A percentile compares a stretch with the other conserved stretches of the same genome.
Evolutionary conservation across 2,329 filamentous ascomycete species (phyloP).

Genomic region (Exophiala bonariae): DNA sequence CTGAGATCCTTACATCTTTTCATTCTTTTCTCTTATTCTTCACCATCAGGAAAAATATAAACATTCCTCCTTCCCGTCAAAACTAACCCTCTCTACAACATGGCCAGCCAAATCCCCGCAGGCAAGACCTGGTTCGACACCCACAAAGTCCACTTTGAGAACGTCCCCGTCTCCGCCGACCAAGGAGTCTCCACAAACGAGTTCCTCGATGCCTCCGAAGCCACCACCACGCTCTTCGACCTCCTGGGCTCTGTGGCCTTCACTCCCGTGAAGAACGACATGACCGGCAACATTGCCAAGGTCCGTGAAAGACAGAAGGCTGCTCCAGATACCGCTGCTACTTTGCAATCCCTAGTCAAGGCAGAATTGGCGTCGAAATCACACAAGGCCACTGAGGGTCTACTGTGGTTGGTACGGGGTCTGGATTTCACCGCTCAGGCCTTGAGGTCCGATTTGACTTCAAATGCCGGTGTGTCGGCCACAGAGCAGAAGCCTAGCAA

Average conservation of each 20-base stretch:
- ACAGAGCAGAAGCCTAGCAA: conserved; percentile 31
- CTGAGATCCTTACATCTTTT: too few species aligned
- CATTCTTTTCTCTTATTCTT: too few species aligned
- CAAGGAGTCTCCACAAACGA: conserved; percentile 78
- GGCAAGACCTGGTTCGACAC: conserved; percentile 83
- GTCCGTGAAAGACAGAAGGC: conserved; percentile 78
- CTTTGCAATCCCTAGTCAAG: conserved; percentile 77
- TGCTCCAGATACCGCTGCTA: conserved; percentile 75
- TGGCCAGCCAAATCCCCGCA: conserved; percentile 47
- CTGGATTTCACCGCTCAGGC: conserved; percentile 91
- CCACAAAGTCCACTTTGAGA: conserved; percentile 77
- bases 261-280: conserved; percentile 85
- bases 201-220: conserved; percentile 90
- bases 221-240: conserved; percentile 80
- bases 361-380: conserved; percentile 91
- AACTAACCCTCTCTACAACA: conserved; percentile 7
- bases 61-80: too few species aligned
- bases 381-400: conserved; percentile 82
- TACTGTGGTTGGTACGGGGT: conserved; percentile 89
- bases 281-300: conserved; percentile 95
- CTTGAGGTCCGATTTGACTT: conserved; percentile 53
- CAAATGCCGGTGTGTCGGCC: conserved; percentile 40
- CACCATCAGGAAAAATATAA: too few species aligned
- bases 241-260: conserved; percentile 72
- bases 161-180: conserved; percentile 75